Percentiles rank a stretch among this genome's conserved stretches.
These are phyloP conservation scores for Stenocarpella maydis DNA, from an alignment of 2,329 filamentous ascomycete genomes.

Conservation along the genomic window DNA sequence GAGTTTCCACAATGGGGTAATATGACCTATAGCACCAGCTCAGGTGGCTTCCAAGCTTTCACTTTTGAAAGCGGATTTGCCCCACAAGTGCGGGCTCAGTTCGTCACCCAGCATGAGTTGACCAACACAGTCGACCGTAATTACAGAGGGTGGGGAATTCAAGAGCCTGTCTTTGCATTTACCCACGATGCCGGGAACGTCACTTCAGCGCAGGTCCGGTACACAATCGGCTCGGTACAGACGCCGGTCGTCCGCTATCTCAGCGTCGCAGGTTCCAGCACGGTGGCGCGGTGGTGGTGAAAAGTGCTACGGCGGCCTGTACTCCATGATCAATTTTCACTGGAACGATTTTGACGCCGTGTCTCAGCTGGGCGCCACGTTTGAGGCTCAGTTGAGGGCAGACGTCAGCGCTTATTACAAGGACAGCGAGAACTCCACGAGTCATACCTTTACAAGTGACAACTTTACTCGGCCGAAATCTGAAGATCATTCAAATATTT, in stretches of 20 bases:
- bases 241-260: slow-evolving; percentile 80
- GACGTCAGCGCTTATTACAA: slow-evolving; percentile 32
- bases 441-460: neutral
- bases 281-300: slow-evolving; percentile 81
- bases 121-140: slow-evolving; percentile 68
- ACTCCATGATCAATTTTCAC: slow-evolving; percentile 73
- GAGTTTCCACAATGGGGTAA: slow-evolving; percentile 62
- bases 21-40: slow-evolving; percentile 37
- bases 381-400: slow-evolving; percentile 31
- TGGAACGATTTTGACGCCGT: slow-evolving; percentile 75
- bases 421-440: neutral
- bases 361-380: slow-evolving; percentile 39
- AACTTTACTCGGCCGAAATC: neutral
- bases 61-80: slow-evolving; percentile 69
- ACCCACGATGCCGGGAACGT: slow-evolving; percentile 54
- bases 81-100: slow-evolving; percentile 67
- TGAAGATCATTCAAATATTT: neutral
- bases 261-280: slow-evolving; percentile 73
- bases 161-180: slow-evolving; percentile 82
- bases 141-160: slow-evolving; percentile 74
- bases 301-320: slow-evolving; percentile 70
- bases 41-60: slow-evolving; percentile 30
- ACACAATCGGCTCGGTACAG: slow-evolving; percentile 78
- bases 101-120: slow-evolving; percentile 70
- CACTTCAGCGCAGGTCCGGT: slow-evolving; percentile 63